Base-by-base conservation (phyloP, 2,329 filamentous ascomycete species). In the Xylariaceae sp. region DNA sequence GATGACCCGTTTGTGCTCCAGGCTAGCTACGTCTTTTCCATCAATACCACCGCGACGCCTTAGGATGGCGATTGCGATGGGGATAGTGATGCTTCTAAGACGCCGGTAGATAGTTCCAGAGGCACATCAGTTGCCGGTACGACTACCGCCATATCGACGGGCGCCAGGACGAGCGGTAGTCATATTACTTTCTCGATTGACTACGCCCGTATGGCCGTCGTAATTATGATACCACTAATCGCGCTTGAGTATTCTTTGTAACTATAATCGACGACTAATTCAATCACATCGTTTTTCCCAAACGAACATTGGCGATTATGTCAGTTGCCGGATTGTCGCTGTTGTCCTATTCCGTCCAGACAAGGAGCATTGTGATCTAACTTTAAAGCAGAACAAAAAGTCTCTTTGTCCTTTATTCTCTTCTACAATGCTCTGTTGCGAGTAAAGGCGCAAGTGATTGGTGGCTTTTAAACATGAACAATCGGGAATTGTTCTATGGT, bases 1-100 rank as follows among this genome's bases (percentile, higher is more conserved):
- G 81, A 75, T 52, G 78, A 79, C 58, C 80, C 81, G 2, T 86
- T 83, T 65, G 76, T 82, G n/a, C 71, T 86, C 59, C 76, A 83
- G 71, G 83, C 83, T 3, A 80, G 74, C 60, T 86, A 85, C 66
- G 70, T 71, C 52, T 87, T 87, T 63, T 80, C 76, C 62, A 71
- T 83, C 58, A 74, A 78, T 62, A 62, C 63, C 50, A 69, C 67
- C 47, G 39, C 59, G 41, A 51, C 64, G 59, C 59, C 62, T 34
- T 67, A 65, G 64, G 52, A 8, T 40, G 59, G 27, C 58, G 61
- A 31, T 45, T 53, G 51, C 45, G 45, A 19, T 43, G 54, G 39
- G 9, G 44, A n/a, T 12, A 29, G n/a, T 51, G 34, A 44, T 47
- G 43, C 37, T 37, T 7, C 41, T 27, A 43, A n/a, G 40, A 35